Evolutionary conservation across 2,329 filamentous ascomycete species (phyloP).

Genomic region (Penicillium sumatraense): DNA sequence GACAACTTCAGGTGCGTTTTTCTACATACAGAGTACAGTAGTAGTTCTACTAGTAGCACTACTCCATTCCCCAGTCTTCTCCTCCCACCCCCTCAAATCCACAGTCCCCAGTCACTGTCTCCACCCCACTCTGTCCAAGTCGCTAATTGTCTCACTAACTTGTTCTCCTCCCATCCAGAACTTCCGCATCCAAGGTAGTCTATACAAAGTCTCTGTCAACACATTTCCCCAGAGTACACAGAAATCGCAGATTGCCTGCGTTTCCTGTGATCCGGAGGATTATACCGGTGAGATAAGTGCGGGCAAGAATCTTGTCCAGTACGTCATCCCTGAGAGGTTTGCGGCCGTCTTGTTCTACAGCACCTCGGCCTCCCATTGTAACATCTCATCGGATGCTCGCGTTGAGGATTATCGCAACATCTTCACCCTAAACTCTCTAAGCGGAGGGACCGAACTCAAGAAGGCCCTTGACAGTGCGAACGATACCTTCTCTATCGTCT

Average conservation of each 20-base stretch:
- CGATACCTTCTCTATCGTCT: slow-evolving; percentile 32
- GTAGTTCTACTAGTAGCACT: background rate
- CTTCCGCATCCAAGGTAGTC: slow-evolving; percentile 32
- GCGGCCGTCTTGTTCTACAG: slow-evolving; percentile 46
- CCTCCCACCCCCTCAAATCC: background rate
- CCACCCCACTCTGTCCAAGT: background rate
- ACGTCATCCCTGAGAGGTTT: slow-evolving; percentile 33
- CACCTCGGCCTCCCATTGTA: slow-evolving; percentile 43
- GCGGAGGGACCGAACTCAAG: slow-evolving; percentile 22
- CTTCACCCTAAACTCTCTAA: slow-evolving; percentile 39
- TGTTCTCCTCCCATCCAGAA: slow-evolving; percentile 18
- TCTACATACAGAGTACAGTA: no score
- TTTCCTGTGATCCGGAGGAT: slow-evolving; percentile 46
- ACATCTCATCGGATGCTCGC: slow-evolving; percentile 32
- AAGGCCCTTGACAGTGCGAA: slow-evolving; percentile 26
- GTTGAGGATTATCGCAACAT: slow-evolving; percentile 34
- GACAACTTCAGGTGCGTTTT: slow-evolving; percentile 28
- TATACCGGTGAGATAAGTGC: slow-evolving; percentile 46
- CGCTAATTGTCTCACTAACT: slow-evolving; percentile 12
- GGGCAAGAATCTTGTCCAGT: slow-evolving; percentile 38
- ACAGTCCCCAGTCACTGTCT: background rate
- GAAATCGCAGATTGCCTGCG: slow-evolving; percentile 40
- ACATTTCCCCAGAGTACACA: slow-evolving; percentile 27
- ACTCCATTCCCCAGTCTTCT: background rate
- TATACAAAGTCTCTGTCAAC: slow-evolving; percentile 36